phyloP scores from a whole-genome alignment of 1,284 basidiomycete genomes.

The Sanghuangporus weigelae region DNA sequence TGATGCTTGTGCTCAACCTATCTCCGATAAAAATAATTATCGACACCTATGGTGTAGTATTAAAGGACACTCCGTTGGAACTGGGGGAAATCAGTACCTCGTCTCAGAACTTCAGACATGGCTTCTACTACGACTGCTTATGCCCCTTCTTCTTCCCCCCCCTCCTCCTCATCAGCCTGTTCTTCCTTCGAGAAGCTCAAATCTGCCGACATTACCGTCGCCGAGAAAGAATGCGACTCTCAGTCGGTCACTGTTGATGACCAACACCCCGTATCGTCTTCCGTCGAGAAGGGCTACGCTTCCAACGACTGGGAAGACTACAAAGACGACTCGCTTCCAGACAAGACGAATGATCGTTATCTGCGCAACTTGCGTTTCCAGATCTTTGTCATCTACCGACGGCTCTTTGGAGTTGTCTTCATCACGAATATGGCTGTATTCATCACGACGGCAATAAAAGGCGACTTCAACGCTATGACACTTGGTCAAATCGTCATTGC shows the following conservation, averaged over 20 bases:
- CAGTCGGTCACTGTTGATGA: not conserved
- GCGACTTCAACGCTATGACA: constrained; percentile 20
- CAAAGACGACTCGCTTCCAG: constrained; percentile 21
- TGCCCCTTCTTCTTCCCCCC: too few species aligned
- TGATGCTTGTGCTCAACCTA: not conserved
- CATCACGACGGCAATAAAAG: constrained; percentile 19
- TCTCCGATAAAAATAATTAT: not conserved
- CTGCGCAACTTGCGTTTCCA: constrained; percentile 23
- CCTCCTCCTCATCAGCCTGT: not conserved
- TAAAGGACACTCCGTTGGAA: not conserved
- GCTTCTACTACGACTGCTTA: not conserved
- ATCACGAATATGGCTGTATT: constrained; percentile 23
- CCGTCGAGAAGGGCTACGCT: not conserved
- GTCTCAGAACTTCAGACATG: not conserved
- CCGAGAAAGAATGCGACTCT: not conserved
- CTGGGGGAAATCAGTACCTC: not conserved
- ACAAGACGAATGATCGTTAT: constrained; percentile 21
- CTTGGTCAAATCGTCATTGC: constrained; percentile 31
- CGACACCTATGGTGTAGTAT: not conserved
- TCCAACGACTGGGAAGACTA: constrained; percentile 22
- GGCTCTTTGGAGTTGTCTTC: constrained; percentile 24
- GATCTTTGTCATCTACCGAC: constrained; percentile 23
- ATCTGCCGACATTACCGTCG: not conserved
- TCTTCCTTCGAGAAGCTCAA: not conserved
- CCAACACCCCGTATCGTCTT: not conserved